Evolutionary conservation across 2,329 filamentous ascomycete species (phyloP).

Genomic region (Verticillium alfalfae): DNA sequence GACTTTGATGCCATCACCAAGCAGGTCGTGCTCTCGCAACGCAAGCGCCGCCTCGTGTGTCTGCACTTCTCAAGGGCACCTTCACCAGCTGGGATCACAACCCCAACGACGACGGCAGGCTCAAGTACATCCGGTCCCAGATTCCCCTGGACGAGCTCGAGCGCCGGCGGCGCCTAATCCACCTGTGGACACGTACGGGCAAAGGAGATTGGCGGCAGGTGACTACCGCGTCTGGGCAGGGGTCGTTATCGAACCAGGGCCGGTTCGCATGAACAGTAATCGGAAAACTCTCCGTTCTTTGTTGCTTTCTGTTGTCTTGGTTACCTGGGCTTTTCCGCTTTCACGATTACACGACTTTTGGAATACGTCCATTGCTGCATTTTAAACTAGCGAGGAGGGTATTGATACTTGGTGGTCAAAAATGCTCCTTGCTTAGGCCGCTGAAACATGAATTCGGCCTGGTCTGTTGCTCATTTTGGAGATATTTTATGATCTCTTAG

Average conservation of each 20-base stretch:
- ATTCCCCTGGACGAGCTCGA: constrained; percentile 78
- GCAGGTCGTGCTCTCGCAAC: constrained; percentile 71
- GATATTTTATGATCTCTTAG: too few species aligned
- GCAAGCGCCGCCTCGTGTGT: constrained; percentile 72
- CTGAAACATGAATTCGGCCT: background rate
- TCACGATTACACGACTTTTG: background rate
- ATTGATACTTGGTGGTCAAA: background rate
- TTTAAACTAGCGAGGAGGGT: background rate
- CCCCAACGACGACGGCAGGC: constrained; percentile 62
- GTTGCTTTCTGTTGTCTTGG: background rate
- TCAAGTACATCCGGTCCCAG: constrained; percentile 80
- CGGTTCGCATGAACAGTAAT: constrained; percentile 35
- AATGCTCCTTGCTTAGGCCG: background rate
- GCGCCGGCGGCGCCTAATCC: too few species aligned
- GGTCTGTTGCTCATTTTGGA: background rate
- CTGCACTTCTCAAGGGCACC: constrained; percentile 67
- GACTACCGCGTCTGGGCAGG: constrained; percentile 10
- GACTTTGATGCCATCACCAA: constrained; percentile 72
- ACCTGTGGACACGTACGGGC: constrained; percentile 52
- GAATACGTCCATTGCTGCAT: constrained; percentile 1
- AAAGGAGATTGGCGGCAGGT: constrained; percentile 35
- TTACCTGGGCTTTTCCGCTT: background rate
- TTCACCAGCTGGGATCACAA: constrained; percentile 85
- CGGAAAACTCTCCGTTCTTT: background rate
- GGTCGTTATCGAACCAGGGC: constrained; percentile 34